Evolutionary conservation across 1,284 basidiomycete species (phyloP), one percentile per base, ranked within the genome.

Genomic region (Puccinia hordei): DNA sequence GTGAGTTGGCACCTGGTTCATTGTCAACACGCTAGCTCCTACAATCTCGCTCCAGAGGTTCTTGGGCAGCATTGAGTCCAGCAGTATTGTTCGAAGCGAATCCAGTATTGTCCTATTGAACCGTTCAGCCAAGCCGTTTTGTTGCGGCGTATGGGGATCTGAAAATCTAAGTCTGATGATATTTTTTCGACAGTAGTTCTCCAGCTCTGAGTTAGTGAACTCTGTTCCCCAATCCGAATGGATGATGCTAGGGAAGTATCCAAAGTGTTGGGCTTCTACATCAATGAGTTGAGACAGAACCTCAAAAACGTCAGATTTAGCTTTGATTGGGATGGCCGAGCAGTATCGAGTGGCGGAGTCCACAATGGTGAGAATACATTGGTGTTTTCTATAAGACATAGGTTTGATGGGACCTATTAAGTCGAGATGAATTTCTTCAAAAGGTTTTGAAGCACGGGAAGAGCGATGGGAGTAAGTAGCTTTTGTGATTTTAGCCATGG

Each of bases 1-100:
- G 33, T 69, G 66, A 30, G 66, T 5, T 0, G 66, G 46, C 27
- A 69, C 51, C 46, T 51, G 66, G 9, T 69, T 69, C 44, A 69
- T 24, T 17, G 49, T 46, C 0, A 69, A 15, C 9, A 10, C 24
- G 49, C 66, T 49, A 8, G 38, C 27, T 19, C 27, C 51, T 0
- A 41, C 24, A 2, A 69, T 17, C 19, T 69, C 44, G 17, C 51
- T 69, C 66, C 66, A 69, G 1, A 49, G 15, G 0, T 10, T 5
- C 24, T 49, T 46, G 12, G 27, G 2, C n/a, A n/a, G n/a, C n/a
- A n/a, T n/a, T n/a, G n/a, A n/a, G 30, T 69, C 66, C 17, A 49
- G 19, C 1, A 69, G 12, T 15, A 49, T 51, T 0, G 66, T 30
- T 30, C 44, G 17, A 44, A 51, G n/a, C 0, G 44, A 69, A 0